phyloP scores from a whole-genome alignment of 2,329 filamentous ascomycete species.

The Colletotrichum tropicale region DNA sequence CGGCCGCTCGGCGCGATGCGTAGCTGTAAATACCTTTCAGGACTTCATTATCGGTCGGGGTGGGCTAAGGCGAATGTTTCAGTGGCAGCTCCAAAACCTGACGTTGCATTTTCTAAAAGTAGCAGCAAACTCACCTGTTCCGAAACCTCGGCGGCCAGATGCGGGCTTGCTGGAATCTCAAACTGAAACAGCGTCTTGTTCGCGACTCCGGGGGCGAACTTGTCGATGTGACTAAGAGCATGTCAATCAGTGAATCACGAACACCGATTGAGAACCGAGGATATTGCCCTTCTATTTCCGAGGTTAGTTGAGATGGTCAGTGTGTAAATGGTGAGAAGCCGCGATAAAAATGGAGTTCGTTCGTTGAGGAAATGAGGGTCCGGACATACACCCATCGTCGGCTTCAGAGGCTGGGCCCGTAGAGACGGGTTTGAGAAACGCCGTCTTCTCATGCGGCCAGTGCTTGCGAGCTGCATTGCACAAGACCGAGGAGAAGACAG shows the following conservation, averaged over 20 bases:
- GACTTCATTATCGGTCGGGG: conserved; percentile 56
- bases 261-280: neutral
- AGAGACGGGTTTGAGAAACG: conserved; percentile 82
- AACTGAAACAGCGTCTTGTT: conserved; percentile 72
- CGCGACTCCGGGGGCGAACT: conserved; percentile 56
- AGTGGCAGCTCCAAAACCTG: neutral
- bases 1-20: conserved; percentile 45
- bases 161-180: conserved; percentile 76
- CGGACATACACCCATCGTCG: conserved; percentile 65
- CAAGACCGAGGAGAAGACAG: conserved; percentile 76
- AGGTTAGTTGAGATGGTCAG: neutral
- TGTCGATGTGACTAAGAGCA: conserved; percentile 62
- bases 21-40: conserved; percentile 51
- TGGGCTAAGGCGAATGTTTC: conserved; percentile 12
- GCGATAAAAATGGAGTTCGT: neutral
- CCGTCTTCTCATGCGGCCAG: conserved; percentile 51
- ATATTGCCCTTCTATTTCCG: neutral
- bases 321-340: neutral
- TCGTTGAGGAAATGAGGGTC: neutral
- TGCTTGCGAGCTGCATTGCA: conserved; percentile 63
- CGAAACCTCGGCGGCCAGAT: conserved; percentile 66
- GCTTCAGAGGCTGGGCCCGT: conserved; percentile 74
- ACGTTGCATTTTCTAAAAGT: neutral
- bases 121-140: conserved; percentile 40
- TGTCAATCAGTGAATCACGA: neutral